Base-by-base conservation (phyloP, 192 early-diverging fungal genomes). In the Coemansia sp. region DNA sequence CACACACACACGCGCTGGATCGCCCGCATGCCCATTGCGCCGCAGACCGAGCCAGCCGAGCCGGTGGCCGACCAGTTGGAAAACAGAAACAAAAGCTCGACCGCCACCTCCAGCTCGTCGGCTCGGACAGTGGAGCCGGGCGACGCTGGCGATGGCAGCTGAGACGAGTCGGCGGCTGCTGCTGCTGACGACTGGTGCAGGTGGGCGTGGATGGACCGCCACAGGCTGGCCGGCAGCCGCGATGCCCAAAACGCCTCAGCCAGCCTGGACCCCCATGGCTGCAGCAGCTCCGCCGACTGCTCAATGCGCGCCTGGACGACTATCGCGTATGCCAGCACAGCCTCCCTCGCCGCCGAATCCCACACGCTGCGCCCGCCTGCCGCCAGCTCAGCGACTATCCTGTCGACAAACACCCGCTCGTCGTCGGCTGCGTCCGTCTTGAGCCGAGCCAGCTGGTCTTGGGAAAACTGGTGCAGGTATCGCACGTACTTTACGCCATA, bases 41-140 rank as follows among this genome's bases (percentile, higher is more conserved):
- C 32, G 34, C 55, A 27, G 35, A 38, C 18, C n/a, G 35, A 16
- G 47, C 22, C 22, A 0, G 37, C 43, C 16, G 12, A 40, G 59
- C 45, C 41, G 12, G 45, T 52, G 40, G 18, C 30, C 16, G 61
- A 27, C 73, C 65, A 71, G 58, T 61, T 45, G 43, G 47, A 59
- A 13, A 81, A 73, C 24, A 81, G 44, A 56, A 37, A 81, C 30
- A 75, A 56, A 38, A 81, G 69, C 73, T 81, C 78, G 11, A 73
- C 53, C 0, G 78, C 73, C 16, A 75, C 69, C 50, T 81, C 78
- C 12, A 70, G 34, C 59, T 81, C 78, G 12, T 81, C 72, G 18
- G 61, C 43, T 8, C 58, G 27, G n/a, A 59, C 34, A 0, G 50
- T 13, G 4, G 50, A 13, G 5, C 18, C 24, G 24, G 24, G 24